These are phyloP conservation scores for Rutstroemia sp. DNA, from an alignment of 2,329 filamentous ascomycete species.

Conservation along the genomic window DNA sequence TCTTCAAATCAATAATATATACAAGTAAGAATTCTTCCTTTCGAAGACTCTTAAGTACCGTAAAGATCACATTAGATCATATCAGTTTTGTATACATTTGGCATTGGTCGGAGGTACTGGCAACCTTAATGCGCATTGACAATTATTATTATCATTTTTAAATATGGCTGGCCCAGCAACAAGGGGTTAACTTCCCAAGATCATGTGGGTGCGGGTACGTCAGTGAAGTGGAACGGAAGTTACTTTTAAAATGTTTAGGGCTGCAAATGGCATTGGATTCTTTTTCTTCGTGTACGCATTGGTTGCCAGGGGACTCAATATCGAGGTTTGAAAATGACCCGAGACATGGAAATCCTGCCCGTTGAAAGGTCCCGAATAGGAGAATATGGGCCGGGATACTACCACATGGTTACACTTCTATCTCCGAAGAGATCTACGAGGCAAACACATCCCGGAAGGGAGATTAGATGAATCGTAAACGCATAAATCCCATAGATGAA, in stretches of 20 bases:
- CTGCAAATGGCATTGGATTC: background rate
- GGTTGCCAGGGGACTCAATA: too few species aligned
- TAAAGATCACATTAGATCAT: background rate
- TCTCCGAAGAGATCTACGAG: too few species aligned
- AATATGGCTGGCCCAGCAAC: conserved; percentile 2
- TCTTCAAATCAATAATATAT: background rate
- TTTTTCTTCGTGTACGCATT: too few species aligned
- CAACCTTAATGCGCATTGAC: background rate
- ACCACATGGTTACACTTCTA: too few species aligned
- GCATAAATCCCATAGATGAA: background rate
- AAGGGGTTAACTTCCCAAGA: background rate
- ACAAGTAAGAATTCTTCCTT: background rate
- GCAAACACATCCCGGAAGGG: too few species aligned
- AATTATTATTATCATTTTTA: background rate
- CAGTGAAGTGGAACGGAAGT: background rate
- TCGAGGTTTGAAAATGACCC: too few species aligned
- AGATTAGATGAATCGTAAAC: too few species aligned
- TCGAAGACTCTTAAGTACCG: background rate
- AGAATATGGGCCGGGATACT: too few species aligned
- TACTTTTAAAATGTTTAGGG: background rate
- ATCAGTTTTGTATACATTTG: background rate
- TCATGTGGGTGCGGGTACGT: background rate
- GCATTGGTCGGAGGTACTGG: too few species aligned
- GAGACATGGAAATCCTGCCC: too few species aligned
- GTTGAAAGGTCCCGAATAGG: too few species aligned